Percentiles rank a stretch among this genome's conserved stretches.
Conservation (phyloP, 192 early-diverging fungal species). For the Coemansia sp. region DNA sequence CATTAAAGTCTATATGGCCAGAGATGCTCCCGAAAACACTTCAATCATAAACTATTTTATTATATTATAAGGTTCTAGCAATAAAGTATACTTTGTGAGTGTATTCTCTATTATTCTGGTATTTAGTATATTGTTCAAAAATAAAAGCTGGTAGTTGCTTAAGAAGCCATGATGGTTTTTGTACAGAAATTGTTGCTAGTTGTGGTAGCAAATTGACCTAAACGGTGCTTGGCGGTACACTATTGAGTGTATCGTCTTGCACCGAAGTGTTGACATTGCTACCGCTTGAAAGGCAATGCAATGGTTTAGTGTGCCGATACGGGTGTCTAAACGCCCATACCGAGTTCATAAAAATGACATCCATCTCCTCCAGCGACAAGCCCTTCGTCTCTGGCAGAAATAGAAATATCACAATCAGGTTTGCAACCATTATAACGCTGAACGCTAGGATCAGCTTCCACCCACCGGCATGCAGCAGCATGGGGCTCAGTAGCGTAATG, state of each 20-base stretch:
- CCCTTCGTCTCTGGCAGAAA: constrained; percentile 82
- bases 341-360: constrained; percentile 59
- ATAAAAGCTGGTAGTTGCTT: too few species aligned
- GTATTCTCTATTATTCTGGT: too few species aligned
- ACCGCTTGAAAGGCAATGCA: neutral
- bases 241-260: neutral
- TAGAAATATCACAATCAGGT: constrained; percentile 62
- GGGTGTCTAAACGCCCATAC: constrained; percentile 25
- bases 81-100: too few species aligned
- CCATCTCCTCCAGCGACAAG: constrained; percentile 81
- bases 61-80: too few species aligned
- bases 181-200: too few species aligned
- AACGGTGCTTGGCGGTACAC: neutral
- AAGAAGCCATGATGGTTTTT: too few species aligned
- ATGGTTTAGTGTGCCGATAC: neutral
- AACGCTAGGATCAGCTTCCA: constrained; percentile 68
- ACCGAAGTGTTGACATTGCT: neutral
- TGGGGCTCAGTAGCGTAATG: constrained; percentile 58
- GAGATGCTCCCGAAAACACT: constrained; percentile 7
- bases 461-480: constrained; percentile 58
- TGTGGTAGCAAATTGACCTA: neutral
- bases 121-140: too few species aligned
- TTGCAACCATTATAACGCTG: constrained; percentile 58
- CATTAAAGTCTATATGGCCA: constrained; percentile 11
- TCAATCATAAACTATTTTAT: neutral